Evolutionary conservation across 2,329 filamentous ascomycete species (phyloP).

Genomic region (Botryosphaeria agaves): DNA sequence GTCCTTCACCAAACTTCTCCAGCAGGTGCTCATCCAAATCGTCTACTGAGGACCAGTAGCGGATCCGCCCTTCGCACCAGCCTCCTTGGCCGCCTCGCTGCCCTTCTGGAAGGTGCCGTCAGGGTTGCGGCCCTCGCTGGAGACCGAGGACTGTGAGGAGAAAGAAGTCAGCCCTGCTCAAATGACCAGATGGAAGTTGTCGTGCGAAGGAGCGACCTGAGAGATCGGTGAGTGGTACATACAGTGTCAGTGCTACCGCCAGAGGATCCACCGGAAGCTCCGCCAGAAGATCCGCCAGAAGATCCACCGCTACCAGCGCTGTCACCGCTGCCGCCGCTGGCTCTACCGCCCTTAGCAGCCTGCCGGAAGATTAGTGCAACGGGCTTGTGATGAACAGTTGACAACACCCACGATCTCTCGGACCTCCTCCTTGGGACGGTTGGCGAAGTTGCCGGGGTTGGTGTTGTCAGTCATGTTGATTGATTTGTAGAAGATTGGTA

Average conservation of each 20-base stretch:
- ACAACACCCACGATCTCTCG: conserved; percentile 29
- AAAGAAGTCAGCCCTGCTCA: too few species aligned
- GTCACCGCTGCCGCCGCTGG: conserved; percentile 19
- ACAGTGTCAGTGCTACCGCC: background rate
- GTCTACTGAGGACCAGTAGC: too few species aligned
- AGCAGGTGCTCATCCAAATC: too few species aligned
- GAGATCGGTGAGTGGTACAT: too few species aligned
- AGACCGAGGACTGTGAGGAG: too few species aligned
- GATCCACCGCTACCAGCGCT: conserved; percentile 16
- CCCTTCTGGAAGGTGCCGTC: conserved; percentile 20
- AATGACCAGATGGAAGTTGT: too few species aligned
- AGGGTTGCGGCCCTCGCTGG: conserved; percentile 1
- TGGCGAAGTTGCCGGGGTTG: conserved; percentile 36
- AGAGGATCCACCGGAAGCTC: background rate
- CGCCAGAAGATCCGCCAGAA: background rate
- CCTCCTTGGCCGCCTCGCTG: conserved; percentile 18
- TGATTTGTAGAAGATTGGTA: conserved; percentile 1
- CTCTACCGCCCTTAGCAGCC: conserved; percentile 31
- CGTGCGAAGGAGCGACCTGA: too few species aligned
- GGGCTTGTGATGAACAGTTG: too few species aligned
- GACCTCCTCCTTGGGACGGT: conserved; percentile 32
- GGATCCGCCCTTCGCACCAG: conserved; percentile 18
- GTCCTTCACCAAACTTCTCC: too few species aligned
- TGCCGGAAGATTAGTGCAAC: too few species aligned
- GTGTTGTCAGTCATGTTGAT: conserved; percentile 8